Evolutionary conservation across 225 moss, liverwort and hornwort species (phyloP).

Genomic region (Bryoerythrophyllum caledonicum): DNA sequence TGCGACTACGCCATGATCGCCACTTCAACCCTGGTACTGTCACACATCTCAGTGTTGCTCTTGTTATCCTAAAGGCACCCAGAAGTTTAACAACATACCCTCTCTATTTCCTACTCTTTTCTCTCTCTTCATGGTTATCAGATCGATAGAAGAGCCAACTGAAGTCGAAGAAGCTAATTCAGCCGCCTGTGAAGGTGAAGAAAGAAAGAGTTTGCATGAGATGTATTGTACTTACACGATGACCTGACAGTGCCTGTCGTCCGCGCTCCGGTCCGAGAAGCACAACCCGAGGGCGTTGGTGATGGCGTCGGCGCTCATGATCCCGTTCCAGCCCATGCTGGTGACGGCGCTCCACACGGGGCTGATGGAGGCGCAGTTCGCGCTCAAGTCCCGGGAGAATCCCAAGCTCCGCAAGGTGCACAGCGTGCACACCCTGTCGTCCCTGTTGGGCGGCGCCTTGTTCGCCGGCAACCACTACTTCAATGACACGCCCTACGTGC

Average conservation of each 20-base stretch:
- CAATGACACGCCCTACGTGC: slow-evolving; percentile 73
- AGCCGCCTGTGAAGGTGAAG: too few relatives aligned
- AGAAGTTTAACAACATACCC: too few relatives aligned
- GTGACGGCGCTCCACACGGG: slow-evolving; percentile 83
- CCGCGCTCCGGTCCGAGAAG: slow-evolving; percentile 63
- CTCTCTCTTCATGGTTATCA: too few relatives aligned
- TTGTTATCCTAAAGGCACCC: too few relatives aligned
- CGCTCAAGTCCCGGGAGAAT: slow-evolving; percentile 52
- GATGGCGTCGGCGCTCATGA: slow-evolving; percentile 74
- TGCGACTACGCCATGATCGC: slow-evolving; percentile 96
- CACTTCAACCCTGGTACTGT: slow-evolving; percentile 70
- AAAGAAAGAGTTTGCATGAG: too few relatives aligned
- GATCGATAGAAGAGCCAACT: too few relatives aligned
- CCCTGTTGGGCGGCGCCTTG: slow-evolving; percentile 70
- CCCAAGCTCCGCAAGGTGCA: slow-evolving; percentile 72
- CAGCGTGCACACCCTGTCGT: slow-evolving; percentile 63
- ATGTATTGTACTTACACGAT: background rate
- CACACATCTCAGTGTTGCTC: too few relatives aligned
- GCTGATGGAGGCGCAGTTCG: slow-evolving; percentile 87
- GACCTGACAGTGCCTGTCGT: slow-evolving; percentile 71
- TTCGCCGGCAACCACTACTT: slow-evolving; percentile 76
- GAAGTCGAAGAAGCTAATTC: too few relatives aligned
- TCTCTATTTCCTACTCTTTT: too few relatives aligned
- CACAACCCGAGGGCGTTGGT: slow-evolving; percentile 64
- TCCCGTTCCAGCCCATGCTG: slow-evolving; percentile 78